Conservation (phyloP, 306 rosid species). For the Fagus sylvatica region DNA sequence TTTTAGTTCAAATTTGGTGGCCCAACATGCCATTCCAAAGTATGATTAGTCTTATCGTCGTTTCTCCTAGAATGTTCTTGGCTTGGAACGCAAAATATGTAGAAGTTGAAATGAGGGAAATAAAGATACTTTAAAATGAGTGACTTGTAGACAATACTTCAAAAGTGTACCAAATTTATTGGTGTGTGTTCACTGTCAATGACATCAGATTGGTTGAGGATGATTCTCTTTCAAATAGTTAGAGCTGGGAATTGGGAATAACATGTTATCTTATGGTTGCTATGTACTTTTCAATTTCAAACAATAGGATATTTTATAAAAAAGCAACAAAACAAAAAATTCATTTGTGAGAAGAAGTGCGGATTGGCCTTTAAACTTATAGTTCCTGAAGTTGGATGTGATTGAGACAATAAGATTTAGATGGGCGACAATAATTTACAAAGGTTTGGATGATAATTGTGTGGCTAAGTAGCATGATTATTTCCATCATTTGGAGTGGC, state of each 20-base stretch:
- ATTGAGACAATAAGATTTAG: not conserved
- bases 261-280: too few species aligned
- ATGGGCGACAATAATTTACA: not conserved
- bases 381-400: not conserved
- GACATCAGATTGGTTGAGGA: not conserved
- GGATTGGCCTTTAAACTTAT: not conserved
- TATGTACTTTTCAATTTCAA: too few species aligned
- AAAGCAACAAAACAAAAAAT: not conserved
- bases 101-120: not conserved
- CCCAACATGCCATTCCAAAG: not conserved
- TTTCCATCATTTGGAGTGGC: slow-evolving; percentile 3
- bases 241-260: too few species aligned
- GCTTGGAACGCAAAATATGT: too few species aligned
- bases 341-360: not conserved
- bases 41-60: not conserved
- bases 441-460: not conserved
- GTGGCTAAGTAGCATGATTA: not conserved
- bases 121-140: not conserved
- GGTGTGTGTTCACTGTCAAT: not conserved
- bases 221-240: not conserved
- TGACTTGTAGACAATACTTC: not conserved
- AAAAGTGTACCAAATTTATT: not conserved
- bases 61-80: too few species aligned
- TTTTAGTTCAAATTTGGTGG: not conserved
- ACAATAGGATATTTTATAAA: not conserved